phyloP scores from a whole-genome alignment of 176 grass and related monocot species.

The bread wheat (Triticum aestivum) region IWGSC_CS_RefSeq_v2.1 NC_057805.1:500587193-500587692 shows the following conservation, averaged over 20 bases:
- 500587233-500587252: too few species aligned
- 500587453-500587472: neutral
- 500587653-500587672: neutral
- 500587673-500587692: conserved; percentile 18
- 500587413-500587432: neutral
- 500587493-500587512: neutral
- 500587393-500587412: neutral
- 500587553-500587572: neutral
- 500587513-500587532: neutral
- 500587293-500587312: too few species aligned
- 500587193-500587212: too few species aligned
- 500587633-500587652: neutral
- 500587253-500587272: too few species aligned
- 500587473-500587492: neutral
- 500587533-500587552: neutral
- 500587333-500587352: neutral
- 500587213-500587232: too few species aligned
- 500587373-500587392: neutral
- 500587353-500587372: neutral
- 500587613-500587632: neutral
- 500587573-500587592: neutral
- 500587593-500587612: neutral
- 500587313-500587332: too few species aligned
- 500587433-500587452: neutral
- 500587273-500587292: too few species aligned